Conservation (phyloP, 352 stramenopile species). For the Saprolegnia parasitica region DNA sequence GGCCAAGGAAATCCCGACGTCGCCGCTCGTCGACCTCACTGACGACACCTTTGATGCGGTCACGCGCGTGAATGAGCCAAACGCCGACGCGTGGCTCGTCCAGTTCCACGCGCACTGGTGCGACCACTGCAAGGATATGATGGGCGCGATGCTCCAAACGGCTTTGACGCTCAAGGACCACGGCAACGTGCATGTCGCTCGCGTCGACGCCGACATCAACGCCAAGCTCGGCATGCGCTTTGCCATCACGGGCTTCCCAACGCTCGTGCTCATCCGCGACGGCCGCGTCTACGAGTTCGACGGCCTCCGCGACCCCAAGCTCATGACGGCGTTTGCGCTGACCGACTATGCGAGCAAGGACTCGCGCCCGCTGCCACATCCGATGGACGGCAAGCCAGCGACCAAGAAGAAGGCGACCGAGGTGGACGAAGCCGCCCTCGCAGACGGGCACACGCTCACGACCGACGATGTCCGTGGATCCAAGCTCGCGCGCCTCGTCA, state of each 20-base stretch:
- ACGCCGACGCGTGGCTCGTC: no score
- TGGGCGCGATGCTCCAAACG: not conserved
- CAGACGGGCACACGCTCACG: no score
- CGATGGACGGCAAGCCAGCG: not conserved
- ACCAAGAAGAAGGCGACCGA: no score
- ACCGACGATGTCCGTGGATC: no score
- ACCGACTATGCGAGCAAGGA: not conserved
- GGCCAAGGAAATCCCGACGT: not conserved
- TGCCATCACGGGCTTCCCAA: slow-evolving; percentile 15
- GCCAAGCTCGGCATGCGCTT: slow-evolving; percentile 3
- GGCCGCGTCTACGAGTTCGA: slow-evolving; percentile 6
- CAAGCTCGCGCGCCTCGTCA: not conserved
- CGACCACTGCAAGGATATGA: no score
- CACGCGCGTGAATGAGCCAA: no score
- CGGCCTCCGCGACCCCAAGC: not conserved
- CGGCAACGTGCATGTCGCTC: slow-evolving; percentile 17
- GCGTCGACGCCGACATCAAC: slow-evolving; percentile 16
- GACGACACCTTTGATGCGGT: not conserved
- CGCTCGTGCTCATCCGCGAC: not conserved
- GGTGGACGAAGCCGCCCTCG: no score
- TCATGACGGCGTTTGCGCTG: slow-evolving; percentile 9
- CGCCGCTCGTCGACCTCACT: not conserved
- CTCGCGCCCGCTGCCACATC: not conserved
- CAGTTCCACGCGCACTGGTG: no score
- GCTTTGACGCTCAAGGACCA: not conserved